Evolutionary conservation across 495 filamentous ascomycete genomes (phyloP).

Genomic region (Penicillium longicatenatum): DNA sequence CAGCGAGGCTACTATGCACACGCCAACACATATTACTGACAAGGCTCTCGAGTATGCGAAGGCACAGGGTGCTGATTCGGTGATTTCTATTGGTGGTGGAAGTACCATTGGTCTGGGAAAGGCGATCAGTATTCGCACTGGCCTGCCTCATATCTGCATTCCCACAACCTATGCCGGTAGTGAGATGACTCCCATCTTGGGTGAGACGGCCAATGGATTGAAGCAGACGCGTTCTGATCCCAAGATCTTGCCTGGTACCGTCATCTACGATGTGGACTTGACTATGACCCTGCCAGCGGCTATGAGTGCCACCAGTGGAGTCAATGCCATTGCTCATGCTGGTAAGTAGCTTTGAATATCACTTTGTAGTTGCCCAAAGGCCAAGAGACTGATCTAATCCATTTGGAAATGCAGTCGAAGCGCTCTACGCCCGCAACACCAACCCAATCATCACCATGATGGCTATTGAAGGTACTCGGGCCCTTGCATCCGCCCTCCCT

Average conservation of each 20-base stretch:
- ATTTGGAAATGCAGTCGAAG: conserved; percentile 50
- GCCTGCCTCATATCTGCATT: conserved; percentile 64
- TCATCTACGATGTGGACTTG: conserved; percentile 71
- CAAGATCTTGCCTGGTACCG: conserved; percentile 64
- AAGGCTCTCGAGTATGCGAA: conserved; percentile 58
- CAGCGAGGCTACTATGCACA: conserved; percentile 68
- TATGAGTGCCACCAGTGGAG: conserved; percentile 64
- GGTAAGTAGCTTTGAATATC: conserved; percentile 34
- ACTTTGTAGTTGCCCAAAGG: neutral
- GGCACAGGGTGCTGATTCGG: conserved; percentile 49
- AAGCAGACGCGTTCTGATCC: conserved; percentile 68
- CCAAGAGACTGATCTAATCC: neutral
- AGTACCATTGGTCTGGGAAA: conserved; percentile 69
- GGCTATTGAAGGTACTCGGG: conserved; percentile 57
- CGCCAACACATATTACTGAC: conserved; percentile 62
- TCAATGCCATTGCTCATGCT: conserved; percentile 72
- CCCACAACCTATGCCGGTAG: conserved; percentile 72
- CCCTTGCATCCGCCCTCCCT: conserved; percentile 58
- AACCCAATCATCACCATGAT: conserved; percentile 62
- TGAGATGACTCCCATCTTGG: conserved; percentile 70
- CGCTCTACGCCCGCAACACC: conserved; percentile 63
- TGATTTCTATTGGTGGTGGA: conserved; percentile 65
- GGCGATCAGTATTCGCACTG: conserved; percentile 65
- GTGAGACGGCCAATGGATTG: conserved; percentile 63
- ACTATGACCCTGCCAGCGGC: conserved; percentile 63